A percentile compares a stretch with the other conserved stretches of the same genome.
Conservation (phyloP, 1,284 basidiomycete species). For the Apiotrichum domesticum region DNA sequence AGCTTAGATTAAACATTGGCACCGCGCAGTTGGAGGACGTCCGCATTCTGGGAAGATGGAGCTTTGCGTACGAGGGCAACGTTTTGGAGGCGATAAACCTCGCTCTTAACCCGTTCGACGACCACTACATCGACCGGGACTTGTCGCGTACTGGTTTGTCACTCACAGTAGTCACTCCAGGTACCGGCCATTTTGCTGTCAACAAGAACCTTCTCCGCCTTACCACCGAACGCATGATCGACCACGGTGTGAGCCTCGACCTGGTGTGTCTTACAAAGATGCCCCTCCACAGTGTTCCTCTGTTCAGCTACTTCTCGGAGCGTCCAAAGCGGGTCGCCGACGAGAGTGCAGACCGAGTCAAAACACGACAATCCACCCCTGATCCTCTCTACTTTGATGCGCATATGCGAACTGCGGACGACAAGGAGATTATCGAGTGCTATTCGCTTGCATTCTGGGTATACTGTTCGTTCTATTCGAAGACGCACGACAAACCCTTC, state of each 20-base stretch:
- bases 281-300: constrained; percentile 83
- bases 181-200: constrained; percentile 89
- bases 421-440: constrained; percentile 38
- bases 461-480: constrained; percentile 46
- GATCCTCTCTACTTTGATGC: constrained; percentile 77
- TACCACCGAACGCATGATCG: constrained; percentile 91
- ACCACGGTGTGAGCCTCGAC: constrained; percentile 86
- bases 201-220: constrained; percentile 82
- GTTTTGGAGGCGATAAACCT: constrained; percentile 92
- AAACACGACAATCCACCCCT: constrained; percentile 43
- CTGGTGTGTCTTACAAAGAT: constrained; percentile 86
- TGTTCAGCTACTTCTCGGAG: constrained; percentile 61
- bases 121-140: constrained; percentile 93
- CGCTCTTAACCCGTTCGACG: constrained; percentile 88
- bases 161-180: constrained; percentile 83
- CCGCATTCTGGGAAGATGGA: constrained; percentile 43
- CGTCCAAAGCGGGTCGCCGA: constrained; percentile 49
- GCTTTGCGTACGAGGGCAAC: constrained; percentile 78
- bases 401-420: constrained; percentile 25
- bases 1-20: constrained; percentile 14
- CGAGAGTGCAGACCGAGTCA: constrained; percentile 41
- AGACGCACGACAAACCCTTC: constrained; percentile 58
- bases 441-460: constrained; percentile 46
- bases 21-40: constrained; percentile 23
- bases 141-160: constrained; percentile 84